A percentile compares a stretch with the other conserved stretches of the same genome.
phyloP scores from a whole-genome alignment of 2,329 filamentous ascomycete genomes.

The Monilinia polystroma region DNA sequence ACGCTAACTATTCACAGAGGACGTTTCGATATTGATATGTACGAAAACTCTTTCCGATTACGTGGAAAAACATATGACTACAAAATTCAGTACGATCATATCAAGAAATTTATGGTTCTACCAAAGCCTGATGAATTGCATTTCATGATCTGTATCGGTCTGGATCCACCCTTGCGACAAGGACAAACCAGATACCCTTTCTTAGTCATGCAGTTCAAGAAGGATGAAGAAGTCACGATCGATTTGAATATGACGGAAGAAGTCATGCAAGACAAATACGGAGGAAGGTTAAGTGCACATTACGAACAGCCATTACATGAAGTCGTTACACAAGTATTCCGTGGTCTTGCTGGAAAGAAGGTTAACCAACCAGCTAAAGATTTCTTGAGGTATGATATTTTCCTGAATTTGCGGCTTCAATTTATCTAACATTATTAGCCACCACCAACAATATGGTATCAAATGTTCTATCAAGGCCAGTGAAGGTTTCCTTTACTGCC shows the following conservation, averaged over 20 bases:
- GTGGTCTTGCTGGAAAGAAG: slow-evolving; percentile 91
- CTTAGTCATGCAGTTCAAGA: slow-evolving; percentile 98
- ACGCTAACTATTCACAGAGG: slow-evolving; percentile 60
- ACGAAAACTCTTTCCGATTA: slow-evolving; percentile 93
- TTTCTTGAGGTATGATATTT: slow-evolving; percentile 67
- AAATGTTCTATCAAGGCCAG: slow-evolving; percentile 99
- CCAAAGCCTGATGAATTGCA: slow-evolving; percentile 98
- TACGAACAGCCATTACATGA: slow-evolving; percentile 94
- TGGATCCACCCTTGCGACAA: slow-evolving; percentile 92
- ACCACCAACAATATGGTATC: slow-evolving; percentile 90
- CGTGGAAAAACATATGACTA: slow-evolving; percentile 99
- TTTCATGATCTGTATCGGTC: slow-evolving; percentile 87
- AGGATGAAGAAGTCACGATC: slow-evolving; percentile 94
- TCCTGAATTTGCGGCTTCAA: slow-evolving; percentile 11
- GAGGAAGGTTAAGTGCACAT: slow-evolving; percentile 81
- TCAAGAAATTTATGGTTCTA: slow-evolving; percentile 98
- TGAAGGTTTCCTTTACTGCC: slow-evolving; percentile 93
- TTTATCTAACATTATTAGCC: slow-evolving; percentile 49
- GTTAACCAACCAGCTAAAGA: slow-evolving; percentile 91
- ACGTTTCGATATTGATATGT: slow-evolving; percentile 99
- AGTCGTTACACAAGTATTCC: slow-evolving; percentile 93
- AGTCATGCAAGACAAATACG: slow-evolving; percentile 79
- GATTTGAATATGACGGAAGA: slow-evolving; percentile 96
- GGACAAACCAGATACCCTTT: slow-evolving; percentile 98
- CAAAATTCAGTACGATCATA: slow-evolving; percentile 96